Evolutionary conservation across 2,329 filamentous ascomycete genomes (phyloP).

Genomic region (Myriosclerotinia scirpicola): DNA sequence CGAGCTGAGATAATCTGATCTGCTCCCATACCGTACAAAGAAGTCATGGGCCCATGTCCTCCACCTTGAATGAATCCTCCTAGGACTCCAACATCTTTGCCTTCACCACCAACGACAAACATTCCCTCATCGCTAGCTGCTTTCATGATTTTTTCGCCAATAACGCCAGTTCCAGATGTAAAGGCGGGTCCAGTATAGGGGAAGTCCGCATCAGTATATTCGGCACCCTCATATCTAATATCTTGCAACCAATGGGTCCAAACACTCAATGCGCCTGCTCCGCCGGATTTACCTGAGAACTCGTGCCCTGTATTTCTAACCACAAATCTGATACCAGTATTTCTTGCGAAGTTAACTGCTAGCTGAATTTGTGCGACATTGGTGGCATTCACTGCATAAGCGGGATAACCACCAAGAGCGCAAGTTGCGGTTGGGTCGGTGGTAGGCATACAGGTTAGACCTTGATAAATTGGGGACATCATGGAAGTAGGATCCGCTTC

Average conservation of each 20-base stretch:
- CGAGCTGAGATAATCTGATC: constrained; percentile 48
- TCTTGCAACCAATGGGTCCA: constrained; percentile 52
- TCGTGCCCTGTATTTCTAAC: constrained; percentile 50
- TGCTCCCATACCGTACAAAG: constrained; percentile 56
- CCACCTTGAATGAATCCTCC: constrained; percentile 59
- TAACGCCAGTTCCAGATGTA: constrained; percentile 46
- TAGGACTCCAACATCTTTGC: constrained; percentile 34
- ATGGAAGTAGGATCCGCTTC: constrained; percentile 44
- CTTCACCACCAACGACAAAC: constrained; percentile 52
- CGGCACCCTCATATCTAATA: constrained; percentile 40
- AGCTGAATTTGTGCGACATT: constrained; percentile 28
- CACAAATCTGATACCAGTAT: constrained; percentile 39
- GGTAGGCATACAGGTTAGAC: constrained; percentile 42
- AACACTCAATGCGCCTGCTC: constrained; percentile 48
- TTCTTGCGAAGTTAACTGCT: constrained; percentile 41
- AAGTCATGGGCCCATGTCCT: constrained; percentile 56
- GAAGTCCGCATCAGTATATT: constrained; percentile 36
- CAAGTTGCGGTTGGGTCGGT: constrained; percentile 18
- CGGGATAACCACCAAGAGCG: constrained; percentile 26
- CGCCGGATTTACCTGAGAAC: constrained; percentile 48
- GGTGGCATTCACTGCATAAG: constrained; percentile 33
- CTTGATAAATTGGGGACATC: constrained; percentile 50
- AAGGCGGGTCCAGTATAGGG: constrained; percentile 41
- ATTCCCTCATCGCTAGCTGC: constrained; percentile 46
- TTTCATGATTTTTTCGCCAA: constrained; percentile 46